phyloP scores from a whole-genome alignment of 2,329 filamentous ascomycete genomes.

The Fusarium tupiense region DNA sequence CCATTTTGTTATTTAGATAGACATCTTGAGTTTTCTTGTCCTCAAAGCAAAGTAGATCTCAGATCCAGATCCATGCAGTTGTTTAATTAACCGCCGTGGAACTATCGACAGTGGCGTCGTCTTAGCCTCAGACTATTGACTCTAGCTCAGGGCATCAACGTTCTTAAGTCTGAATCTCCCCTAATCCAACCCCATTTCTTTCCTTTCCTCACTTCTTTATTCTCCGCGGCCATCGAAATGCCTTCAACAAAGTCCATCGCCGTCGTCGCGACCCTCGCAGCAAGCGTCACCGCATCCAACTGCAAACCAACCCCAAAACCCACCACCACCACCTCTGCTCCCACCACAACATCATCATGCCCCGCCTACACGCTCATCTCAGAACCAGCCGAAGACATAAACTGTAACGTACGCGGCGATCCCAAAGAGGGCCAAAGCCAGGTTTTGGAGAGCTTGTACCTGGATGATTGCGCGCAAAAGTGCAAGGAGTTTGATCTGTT shows the following conservation, averaged over 20 bases:
- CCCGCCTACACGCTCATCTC: neutral
- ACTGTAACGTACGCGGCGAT: neutral
- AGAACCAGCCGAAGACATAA: neutral
- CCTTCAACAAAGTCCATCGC: constrained; percentile 19
- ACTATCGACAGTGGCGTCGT: neutral
- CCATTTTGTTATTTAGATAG: neutral
- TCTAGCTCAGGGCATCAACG: neutral
- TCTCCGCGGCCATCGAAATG: neutral
- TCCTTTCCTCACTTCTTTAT: neutral
- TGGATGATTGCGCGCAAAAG: neutral
- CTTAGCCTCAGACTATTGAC: neutral
- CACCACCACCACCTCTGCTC: neutral
- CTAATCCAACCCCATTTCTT: neutral
- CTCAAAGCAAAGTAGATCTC: neutral
- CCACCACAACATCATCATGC: neutral
- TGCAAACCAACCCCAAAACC: neutral
- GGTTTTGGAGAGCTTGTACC: neutral
- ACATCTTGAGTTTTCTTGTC: neutral
- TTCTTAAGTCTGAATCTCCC: neutral
- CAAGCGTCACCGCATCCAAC: neutral
- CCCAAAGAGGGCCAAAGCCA: neutral
- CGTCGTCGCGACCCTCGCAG: constrained; percentile 13
- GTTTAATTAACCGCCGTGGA: neutral
- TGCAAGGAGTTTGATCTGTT: neutral
- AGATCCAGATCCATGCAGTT: neutral